Percentiles rank a stretch among this genome's conserved stretches.
These are phyloP conservation scores for Zalaria sp. DNA, from an alignment of 2,329 filamentous ascomycete genomes.

Conservation along the genomic window DNA sequence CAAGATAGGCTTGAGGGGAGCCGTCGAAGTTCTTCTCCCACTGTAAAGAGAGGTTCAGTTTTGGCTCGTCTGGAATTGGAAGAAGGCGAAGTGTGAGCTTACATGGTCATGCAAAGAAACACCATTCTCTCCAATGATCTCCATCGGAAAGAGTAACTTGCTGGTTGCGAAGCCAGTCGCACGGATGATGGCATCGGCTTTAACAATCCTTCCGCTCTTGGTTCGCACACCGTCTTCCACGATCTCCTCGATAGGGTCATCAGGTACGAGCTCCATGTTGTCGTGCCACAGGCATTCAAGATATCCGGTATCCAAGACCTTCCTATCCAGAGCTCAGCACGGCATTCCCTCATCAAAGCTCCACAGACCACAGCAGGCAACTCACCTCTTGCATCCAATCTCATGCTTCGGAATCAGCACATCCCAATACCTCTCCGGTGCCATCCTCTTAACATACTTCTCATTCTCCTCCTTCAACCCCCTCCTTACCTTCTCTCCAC, in stretches of 20 bases:
- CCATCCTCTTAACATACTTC: conserved; percentile 28
- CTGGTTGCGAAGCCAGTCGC: conserved; percentile 37
- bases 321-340: too few species aligned
- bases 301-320: conserved; percentile 33
- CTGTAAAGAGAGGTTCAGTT: too few species aligned
- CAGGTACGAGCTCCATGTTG: conserved; percentile 27
- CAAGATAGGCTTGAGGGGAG: conserved; percentile 42
- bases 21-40: too few species aligned
- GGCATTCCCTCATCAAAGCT: too few species aligned
- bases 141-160: conserved; percentile 31
- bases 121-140: conserved; percentile 25
- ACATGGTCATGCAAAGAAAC: too few species aligned
- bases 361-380: too few species aligned
- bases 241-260: conserved; percentile 27
- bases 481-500: conserved; percentile 22
- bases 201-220: conserved; percentile 20
- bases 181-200: conserved; percentile 33
- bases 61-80: too few species aligned
- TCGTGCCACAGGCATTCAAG: conserved; percentile 26
- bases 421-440: conserved; percentile 30
- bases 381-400: conserved; percentile 33
- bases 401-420: conserved; percentile 28
- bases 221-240: conserved; percentile 24
- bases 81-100: too few species aligned
- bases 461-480: conserved; percentile 23